phyloP scores from a whole-genome alignment of 1,139 yeast genomes.

The Yamadazyma triangularis region DNA sequence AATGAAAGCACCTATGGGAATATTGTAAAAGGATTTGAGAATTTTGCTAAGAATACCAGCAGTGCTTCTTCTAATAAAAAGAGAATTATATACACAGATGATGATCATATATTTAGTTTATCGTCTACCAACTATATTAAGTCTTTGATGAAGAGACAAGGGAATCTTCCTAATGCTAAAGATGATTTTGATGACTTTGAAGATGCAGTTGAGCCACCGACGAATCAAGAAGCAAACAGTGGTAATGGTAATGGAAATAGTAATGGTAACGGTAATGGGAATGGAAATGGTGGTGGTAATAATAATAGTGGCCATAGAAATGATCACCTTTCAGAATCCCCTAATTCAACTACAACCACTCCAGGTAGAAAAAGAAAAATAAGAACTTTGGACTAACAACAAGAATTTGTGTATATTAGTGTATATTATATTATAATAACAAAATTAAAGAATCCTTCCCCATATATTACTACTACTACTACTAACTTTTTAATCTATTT shows the following conservation, averaged over 20 bases:
- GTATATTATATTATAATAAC: slow-evolving; percentile 1
- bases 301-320: no score
- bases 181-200: slow-evolving; percentile 45
- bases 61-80: slow-evolving; percentile 43
- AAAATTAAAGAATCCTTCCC: no score
- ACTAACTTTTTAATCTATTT: no score
- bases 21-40: slow-evolving; percentile 86
- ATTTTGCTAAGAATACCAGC: slow-evolving; percentile 51
- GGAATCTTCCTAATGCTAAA: slow-evolving; percentile 14
- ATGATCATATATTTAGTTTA: slow-evolving; percentile 80
- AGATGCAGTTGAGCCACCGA: slow-evolving; percentile 37
- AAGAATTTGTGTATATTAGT: slow-evolving; percentile 1
- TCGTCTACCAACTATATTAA: slow-evolving; percentile 72
- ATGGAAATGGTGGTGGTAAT: no score
- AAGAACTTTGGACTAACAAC: slow-evolving; percentile 26
- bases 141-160: slow-evolving; percentile 45
- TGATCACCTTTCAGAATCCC: not conserved
- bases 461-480: no score
- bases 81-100: slow-evolving; percentile 61
- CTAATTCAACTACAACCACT: slow-evolving; percentile 14
- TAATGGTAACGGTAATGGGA: no score
- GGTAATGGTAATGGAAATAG: no score
- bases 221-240: slow-evolving; percentile 2
- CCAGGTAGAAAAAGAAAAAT: slow-evolving; percentile 36
- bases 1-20: slow-evolving; percentile 69